These are phyloP conservation scores for Colletotrichum sublineola DNA, from an alignment of 2,329 filamentous ascomycete genomes.

Conservation along the genomic window DNA sequence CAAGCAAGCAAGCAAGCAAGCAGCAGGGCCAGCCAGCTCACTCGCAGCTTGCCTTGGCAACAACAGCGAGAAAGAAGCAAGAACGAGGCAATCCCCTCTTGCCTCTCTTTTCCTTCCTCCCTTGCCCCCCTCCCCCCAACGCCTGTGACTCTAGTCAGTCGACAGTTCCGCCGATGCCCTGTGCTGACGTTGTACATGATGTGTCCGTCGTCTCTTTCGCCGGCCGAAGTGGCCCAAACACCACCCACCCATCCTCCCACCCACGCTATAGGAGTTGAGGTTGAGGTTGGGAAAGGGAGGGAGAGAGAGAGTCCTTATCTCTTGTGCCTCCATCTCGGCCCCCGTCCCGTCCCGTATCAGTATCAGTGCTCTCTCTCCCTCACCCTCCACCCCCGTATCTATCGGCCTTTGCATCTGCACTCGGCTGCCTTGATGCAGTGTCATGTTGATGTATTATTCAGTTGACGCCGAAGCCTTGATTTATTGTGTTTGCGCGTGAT, in stretches of 20 bases:
- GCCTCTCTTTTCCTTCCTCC: too few relatives aligned
- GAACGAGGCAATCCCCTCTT: neutral
- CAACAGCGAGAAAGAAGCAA: neutral
- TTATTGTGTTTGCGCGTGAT: neutral
- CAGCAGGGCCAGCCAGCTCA: neutral
- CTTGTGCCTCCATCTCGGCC: constrained; percentile 14
- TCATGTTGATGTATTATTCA: constrained; percentile 22
- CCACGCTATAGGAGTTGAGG: neutral
- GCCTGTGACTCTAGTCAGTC: neutral
- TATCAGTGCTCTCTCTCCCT: constrained; percentile 3
- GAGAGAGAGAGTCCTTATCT: constrained; percentile 16
- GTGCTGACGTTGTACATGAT: neutral
- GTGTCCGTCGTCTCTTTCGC: neutral
- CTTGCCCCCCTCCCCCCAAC: neutral
- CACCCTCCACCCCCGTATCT: neutral
- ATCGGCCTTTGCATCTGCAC: neutral
- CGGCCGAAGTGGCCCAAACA: neutral
- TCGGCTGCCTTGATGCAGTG: constrained; percentile 11
- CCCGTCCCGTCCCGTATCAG: constrained; percentile 11
- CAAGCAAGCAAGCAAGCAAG: neutral
- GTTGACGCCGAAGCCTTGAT: constrained; percentile 1
- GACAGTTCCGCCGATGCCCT: neutral
- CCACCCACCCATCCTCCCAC: neutral
- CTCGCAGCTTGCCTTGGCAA: neutral
- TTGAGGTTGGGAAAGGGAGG: neutral